These are phyloP conservation scores for Aspergillus sp. DNA, from an alignment of 2,329 filamentous ascomycete species.

Conservation along the genomic window DNA sequence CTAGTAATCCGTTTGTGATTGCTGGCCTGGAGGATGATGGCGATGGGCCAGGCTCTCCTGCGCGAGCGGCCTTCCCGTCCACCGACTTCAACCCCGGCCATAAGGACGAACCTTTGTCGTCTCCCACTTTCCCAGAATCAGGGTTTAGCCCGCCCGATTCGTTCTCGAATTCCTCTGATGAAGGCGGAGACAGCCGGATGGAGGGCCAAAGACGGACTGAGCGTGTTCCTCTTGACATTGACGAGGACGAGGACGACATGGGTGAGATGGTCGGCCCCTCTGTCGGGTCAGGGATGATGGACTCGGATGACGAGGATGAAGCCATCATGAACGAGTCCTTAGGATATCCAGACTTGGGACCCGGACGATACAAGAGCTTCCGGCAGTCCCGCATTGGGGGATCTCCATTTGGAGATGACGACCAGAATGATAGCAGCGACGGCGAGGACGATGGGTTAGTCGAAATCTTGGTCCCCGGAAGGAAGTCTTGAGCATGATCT, in stretches of 20 bases:
- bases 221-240: slow-evolving; percentile 58
- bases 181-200: slow-evolving; percentile 35
- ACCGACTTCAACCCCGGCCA: slow-evolving; percentile 29
- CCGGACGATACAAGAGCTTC: slow-evolving; percentile 43
- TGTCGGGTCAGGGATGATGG: slow-evolving; percentile 47
- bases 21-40: slow-evolving; percentile 36
- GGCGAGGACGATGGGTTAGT: slow-evolving; percentile 45
- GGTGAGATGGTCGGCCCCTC: slow-evolving; percentile 48
- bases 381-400: slow-evolving; percentile 28
- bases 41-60: slow-evolving; percentile 21
- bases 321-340: slow-evolving; percentile 62
- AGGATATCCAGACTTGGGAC: slow-evolving; percentile 65
- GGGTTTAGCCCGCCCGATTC: slow-evolving; percentile 40
- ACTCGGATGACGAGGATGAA: slow-evolving; percentile 55
- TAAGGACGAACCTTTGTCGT: slow-evolving; percentile 28
- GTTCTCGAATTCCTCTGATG: slow-evolving; percentile 44
- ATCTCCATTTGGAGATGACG: slow-evolving; percentile 36
- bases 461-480: slow-evolving; percentile 45
- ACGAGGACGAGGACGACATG: slow-evolving; percentile 52
- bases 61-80: slow-evolving; percentile 27
- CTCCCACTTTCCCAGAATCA: slow-evolving; percentile 37
- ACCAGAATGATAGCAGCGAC: slow-evolving; percentile 46
- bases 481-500: slow-evolving; percentile 29
- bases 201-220: slow-evolving; percentile 42
- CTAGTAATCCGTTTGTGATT: slow-evolving; percentile 38